Evolutionary conservation across 2,329 filamentous ascomycete species (phyloP), one percentile per base, ranked within the genome.

Genomic region (Diaporthe ampelina): DNA sequence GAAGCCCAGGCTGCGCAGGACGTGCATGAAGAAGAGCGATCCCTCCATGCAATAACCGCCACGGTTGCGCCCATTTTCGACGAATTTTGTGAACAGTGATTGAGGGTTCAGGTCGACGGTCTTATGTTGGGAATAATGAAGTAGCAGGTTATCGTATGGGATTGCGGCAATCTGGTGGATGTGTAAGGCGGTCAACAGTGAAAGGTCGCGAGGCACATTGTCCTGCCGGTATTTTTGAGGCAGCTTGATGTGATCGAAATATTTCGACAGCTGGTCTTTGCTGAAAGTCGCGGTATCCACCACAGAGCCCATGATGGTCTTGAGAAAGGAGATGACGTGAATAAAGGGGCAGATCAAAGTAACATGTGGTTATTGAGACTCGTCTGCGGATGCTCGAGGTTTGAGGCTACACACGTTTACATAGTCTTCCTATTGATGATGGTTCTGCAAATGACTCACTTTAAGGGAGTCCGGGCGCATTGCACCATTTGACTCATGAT

Each of bases 11-110:
- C 76, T 76, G 73, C 78, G 78, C 6, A 80, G 77, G 35, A 80
- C 70, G 73, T 80, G 76, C 45, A 77, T 70, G 77, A 91, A 90
- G 26, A 92, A 84, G 56, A 90, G 84, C 71, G 84, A 87, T 35
- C 85, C 84, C 78, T 91, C 90, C 85, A 92, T 89, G 81, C 90
- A 92, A 79, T 92, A 92, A 0, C 90, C 90, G 24, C 90, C 90
- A 3, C 85, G 82, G 8, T 83, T 84, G 2, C 84, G 83, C 3
- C 81, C 80, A 67, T 82, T 78, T 4, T 71, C 78, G 6, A 91
- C 81, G 63, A 89, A 84, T 77, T 90, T 91, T 21, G 81, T 74
- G 78, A 86, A 90, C 2, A 90, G 81, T 61, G 80, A 76, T n/a
- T 86, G 81, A 0, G 87, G 85, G 29, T 87, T 81, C 9, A 91